Conservation (phyloP, 176 grass and related monocot genomes). For the Ananas comosus region DNA sequence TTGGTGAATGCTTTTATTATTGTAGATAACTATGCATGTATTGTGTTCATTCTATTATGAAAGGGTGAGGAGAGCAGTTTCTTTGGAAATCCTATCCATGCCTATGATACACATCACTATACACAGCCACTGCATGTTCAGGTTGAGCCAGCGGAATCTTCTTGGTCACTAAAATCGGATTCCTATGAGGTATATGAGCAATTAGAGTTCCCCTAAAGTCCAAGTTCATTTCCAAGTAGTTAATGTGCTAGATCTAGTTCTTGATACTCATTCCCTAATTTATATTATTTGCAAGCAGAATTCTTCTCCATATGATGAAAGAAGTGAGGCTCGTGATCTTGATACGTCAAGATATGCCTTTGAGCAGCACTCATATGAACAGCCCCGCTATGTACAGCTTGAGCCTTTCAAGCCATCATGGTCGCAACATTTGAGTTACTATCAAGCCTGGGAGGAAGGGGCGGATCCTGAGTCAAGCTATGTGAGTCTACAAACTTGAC, state of each 20-base stretch:
- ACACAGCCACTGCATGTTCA: slow-evolving; percentile 49
- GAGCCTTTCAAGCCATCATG: slow-evolving; percentile 54
- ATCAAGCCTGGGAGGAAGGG: slow-evolving; percentile 33
- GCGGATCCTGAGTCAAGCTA: slow-evolving; percentile 25
- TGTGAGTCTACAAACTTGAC: slow-evolving; percentile 37
- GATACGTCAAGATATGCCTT: slow-evolving; percentile 21
- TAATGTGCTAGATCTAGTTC: neutral
- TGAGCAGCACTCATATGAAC: slow-evolving; percentile 26
- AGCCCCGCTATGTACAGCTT: slow-evolving; percentile 22
- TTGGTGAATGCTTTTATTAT: neutral
- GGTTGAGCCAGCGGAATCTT: slow-evolving; percentile 41
- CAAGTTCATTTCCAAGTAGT: neutral
- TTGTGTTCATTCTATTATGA: slow-evolving; percentile 21
- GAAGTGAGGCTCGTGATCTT: slow-evolving; percentile 22
- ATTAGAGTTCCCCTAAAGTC: neutral
- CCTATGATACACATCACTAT: slow-evolving; percentile 47
- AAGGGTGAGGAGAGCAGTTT: slow-evolving; percentile 18
- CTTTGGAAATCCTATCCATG: slow-evolving; percentile 35
- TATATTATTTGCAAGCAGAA: slow-evolving; percentile 16
- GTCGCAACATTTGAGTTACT: slow-evolving; percentile 41
- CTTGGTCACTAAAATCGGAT: slow-evolving; percentile 45
- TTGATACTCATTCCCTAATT: neutral
- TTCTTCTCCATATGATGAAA: slow-evolving; percentile 32
- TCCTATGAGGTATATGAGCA: slow-evolving; percentile 44
- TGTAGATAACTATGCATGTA: slow-evolving; percentile 1